Percentiles rank a stretch among this genome's conserved stretches.
phyloP scores from a whole-genome alignment of 805 yeast species.

The Candida sanyiensis region DNA sequence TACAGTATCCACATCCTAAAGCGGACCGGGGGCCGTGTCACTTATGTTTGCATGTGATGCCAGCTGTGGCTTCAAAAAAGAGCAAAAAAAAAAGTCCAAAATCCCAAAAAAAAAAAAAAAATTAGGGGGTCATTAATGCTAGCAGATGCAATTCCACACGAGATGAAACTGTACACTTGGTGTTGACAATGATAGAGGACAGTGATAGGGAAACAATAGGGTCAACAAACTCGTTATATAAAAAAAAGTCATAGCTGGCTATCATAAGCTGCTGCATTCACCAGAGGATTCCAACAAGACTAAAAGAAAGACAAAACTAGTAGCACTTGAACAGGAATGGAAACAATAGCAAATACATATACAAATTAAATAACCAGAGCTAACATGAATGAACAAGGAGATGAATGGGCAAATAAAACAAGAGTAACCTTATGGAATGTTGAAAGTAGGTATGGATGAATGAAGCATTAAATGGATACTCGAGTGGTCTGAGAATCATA shows the following conservation, averaged over 20 bases:
- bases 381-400: neutral
- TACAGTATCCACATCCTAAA: too few relatives aligned
- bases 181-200: too few relatives aligned
- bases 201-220: too few relatives aligned
- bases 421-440: too few relatives aligned
- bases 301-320: neutral
- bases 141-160: too few relatives aligned
- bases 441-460: too few relatives aligned
- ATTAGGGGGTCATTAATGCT: too few relatives aligned
- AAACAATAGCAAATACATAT: slow-evolving; percentile 2
- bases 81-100: neutral
- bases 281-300: neutral
- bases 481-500: slow-evolving; percentile 1
- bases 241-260: too few relatives aligned
- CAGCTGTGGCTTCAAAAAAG: neutral
- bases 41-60: neutral
- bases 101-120: neutral
- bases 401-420: neutral
- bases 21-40: too few relatives aligned
- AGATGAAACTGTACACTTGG: too few relatives aligned
- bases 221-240: too few relatives aligned
- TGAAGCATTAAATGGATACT: neutral
- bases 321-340: neutral
- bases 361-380: neutral
- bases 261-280: neutral